A percentile compares a stretch with the other conserved stretches of the same genome.
Evolutionary conservation across 805 yeast genomes (phyloP).

Genomic region (Ogataea saltuana): DNA sequence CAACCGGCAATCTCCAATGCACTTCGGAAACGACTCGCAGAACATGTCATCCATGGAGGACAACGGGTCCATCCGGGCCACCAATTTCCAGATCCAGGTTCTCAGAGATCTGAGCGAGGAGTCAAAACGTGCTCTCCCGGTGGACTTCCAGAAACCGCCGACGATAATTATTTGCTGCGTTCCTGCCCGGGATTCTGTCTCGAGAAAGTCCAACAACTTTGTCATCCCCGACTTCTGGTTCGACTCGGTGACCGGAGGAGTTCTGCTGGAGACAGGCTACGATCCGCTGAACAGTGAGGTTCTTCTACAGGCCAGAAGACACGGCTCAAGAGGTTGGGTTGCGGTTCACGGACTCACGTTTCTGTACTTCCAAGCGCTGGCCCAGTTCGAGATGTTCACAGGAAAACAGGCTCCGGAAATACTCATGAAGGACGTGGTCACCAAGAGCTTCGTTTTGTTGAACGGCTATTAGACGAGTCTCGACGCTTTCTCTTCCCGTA

Average conservation of each 20-base stretch:
- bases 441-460: constrained; percentile 4
- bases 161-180: constrained; percentile 8
- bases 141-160: constrained; percentile 7
- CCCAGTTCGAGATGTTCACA: constrained; percentile 10
- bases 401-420: constrained; percentile 9
- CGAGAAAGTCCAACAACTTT: constrained; percentile 4
- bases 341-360: constrained; percentile 9
- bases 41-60: constrained; percentile 1
- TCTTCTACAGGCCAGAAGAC: constrained; percentile 4
- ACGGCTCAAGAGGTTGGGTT: constrained; percentile 10
- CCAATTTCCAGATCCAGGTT: constrained; percentile 7
- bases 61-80: constrained; percentile 4
- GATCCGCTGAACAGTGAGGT: constrained; percentile 9
- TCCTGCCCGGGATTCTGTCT: constrained; percentile 5
- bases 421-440: constrained; percentile 8
- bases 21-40: constrained; percentile 1
- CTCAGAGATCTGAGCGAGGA: not conserved
- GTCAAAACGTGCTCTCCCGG: not conserved
- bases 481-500: too few relatives aligned
- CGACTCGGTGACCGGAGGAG: constrained; percentile 9
- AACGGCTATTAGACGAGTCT: constrained; percentile 2
- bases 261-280: constrained; percentile 7
- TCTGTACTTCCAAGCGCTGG: constrained; percentile 7
- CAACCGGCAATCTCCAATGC: constrained; percentile 9
- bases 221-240: constrained; percentile 10